These are phyloP conservation scores for Microdochium trichocladiopsis DNA, from an alignment of 2,329 filamentous ascomycete genomes.

Conservation along the genomic window DNA sequence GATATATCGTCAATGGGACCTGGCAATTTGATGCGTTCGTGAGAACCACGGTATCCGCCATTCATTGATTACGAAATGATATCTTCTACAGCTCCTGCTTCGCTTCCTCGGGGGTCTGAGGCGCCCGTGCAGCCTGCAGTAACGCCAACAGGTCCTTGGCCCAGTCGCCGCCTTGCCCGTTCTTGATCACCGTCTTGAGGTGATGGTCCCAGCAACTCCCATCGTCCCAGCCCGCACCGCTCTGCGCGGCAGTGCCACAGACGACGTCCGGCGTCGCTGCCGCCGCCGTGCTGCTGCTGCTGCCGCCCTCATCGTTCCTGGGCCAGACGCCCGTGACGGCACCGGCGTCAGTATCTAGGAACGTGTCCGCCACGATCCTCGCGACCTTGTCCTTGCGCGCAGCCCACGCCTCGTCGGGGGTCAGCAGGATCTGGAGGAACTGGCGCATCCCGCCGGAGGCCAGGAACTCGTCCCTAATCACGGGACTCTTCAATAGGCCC, in stretches of 20 bases:
- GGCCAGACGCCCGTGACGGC: conserved; percentile 53
- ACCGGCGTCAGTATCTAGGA: conserved; percentile 59
- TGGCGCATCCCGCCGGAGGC: conserved; percentile 43
- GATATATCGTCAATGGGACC: no score
- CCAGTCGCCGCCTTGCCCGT: conserved; percentile 4
- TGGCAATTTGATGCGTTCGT: no score
- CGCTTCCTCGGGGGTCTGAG: background rate
- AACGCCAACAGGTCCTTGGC: background rate
- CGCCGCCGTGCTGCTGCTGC: no score
- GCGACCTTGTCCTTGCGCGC: conserved; percentile 46
- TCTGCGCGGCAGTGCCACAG: conserved; percentile 27
- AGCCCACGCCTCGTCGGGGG: conserved; percentile 39
- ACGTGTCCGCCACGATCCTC: conserved; percentile 55
- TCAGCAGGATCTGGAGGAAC: conserved; percentile 44
- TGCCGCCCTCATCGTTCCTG: no score
- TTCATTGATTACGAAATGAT: no score
- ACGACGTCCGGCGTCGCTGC: conserved; percentile 11
- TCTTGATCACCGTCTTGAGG: conserved; percentile 22
- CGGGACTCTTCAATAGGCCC: conserved; percentile 46
- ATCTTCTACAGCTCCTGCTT: background rate
- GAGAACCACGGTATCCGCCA: no score
- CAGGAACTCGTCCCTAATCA: conserved; percentile 50
- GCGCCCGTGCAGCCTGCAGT: background rate
- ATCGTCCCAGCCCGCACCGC: conserved; percentile 19
- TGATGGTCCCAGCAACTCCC: conserved; percentile 56